These are phyloP conservation scores for Cucurbitaria berberidis DNA, from an alignment of 2,329 filamentous ascomycete species.

Conservation along the genomic window DNA sequence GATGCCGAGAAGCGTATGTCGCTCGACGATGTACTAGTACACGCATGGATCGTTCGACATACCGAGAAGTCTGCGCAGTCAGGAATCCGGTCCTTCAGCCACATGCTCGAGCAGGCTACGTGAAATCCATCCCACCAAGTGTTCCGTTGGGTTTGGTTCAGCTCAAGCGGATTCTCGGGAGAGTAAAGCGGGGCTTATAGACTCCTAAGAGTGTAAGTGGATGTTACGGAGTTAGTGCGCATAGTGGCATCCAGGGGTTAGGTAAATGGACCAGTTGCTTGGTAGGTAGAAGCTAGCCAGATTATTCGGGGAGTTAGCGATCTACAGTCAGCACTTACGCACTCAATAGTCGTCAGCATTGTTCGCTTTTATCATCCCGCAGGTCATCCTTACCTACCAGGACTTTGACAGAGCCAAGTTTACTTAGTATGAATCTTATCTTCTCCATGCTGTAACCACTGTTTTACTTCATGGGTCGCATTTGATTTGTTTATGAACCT, in stretches of 20 bases:
- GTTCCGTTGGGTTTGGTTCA: neutral
- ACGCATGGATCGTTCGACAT: conserved; percentile 92
- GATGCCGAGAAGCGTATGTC: conserved; percentile 89
- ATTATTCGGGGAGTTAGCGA: conserved; percentile 18
- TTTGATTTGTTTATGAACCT: too few relatives aligned
- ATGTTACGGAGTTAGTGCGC: conserved; percentile 5
- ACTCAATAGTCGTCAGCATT: conserved; percentile 19
- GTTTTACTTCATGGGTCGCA: too few relatives aligned
- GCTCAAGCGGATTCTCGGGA: neutral
- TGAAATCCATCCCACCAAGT: neutral
- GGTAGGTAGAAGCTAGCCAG: conserved; percentile 21
- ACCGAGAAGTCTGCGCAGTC: conserved; percentile 5
- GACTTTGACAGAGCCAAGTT: conserved; percentile 23
- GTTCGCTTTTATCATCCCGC: conserved; percentile 21
- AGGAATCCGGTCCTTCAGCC: conserved; percentile 3
- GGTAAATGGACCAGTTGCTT: conserved; percentile 20
- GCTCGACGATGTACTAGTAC: conserved; percentile 80
- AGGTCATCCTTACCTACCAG: conserved; percentile 23
- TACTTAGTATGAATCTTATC: conserved; percentile 21
- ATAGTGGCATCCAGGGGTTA: conserved; percentile 24
- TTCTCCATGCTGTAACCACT: conserved; percentile 15
- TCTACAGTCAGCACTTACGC: conserved; percentile 15
- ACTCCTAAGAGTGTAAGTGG: neutral
- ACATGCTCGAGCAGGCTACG: conserved; percentile 1
- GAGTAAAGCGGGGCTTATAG: neutral